Base-by-base conservation (phyloP, 1,284 basidiomycete species). In the Malassezia obtusa region DNA sequence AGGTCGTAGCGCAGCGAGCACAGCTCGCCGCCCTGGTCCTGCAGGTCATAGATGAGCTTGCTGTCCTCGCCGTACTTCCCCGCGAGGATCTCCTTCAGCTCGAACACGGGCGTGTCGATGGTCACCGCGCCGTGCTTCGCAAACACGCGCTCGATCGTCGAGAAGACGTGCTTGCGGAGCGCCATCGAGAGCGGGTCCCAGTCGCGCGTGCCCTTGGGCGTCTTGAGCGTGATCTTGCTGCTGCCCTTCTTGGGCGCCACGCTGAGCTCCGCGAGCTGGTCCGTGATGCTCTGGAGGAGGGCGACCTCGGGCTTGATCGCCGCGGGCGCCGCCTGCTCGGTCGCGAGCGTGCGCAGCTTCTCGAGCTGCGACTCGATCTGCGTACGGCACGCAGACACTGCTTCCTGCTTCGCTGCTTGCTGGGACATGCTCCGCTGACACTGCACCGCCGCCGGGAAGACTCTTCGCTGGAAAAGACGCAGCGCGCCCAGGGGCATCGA, bases 11-110 rank as follows among this genome's bases (percentile, higher is more conserved):
- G 80, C 62, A 99, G 77, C 19, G 87, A 87, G 61, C 95, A 86
- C 65, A 96, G 82, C 76, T 99, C 94, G 22, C 94, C 92, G n/a
- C 92, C 94, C 75, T 98, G 94, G 76, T 98, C 94, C 79, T 86
- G 84, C 49, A 99, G 80, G 76, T 98, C 92, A 75, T 95, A 98
- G 65, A 98, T 98, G 67, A 98, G 84, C 77, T 99, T 98, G 44
- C 85, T 83, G 75, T 98, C 92, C 77, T 98, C 94, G 52, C 75
- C 74, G 37, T 74, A 71, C 77, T 96, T 98, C 60, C 89, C 92
- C 0, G 88, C 82, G 41, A 96, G 78, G 59, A 98, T 85, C 71
- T 98, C 92, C 75, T 90, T 91, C 59, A 92, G 84, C 78, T 98
- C 92, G 68, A 98, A 96, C 17, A 96, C 90, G 53, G 92, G 92